These are phyloP conservation scores for Dacryopinax primogenitus DNA, from an alignment of 768 basidiomycete genomes.

Conservation along the genomic window DNA sequence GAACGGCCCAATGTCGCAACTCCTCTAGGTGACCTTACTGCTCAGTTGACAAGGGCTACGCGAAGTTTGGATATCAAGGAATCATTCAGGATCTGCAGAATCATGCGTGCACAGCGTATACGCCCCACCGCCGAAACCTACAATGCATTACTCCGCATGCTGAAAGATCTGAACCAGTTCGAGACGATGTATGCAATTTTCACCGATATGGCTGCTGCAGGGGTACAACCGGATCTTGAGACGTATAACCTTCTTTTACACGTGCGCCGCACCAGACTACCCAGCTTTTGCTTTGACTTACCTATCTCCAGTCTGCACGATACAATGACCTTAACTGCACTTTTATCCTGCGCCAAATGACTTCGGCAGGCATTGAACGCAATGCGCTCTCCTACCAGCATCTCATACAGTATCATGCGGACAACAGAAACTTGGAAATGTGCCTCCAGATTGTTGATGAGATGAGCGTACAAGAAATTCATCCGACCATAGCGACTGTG, in stretches of 20 bases:
- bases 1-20: background rate
- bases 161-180: constrained; percentile 33
- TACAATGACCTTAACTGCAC: constrained; percentile 24
- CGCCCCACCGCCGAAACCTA: constrained; percentile 46
- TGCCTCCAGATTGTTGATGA: constrained; percentile 48
- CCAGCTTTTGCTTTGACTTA: constrained; percentile 25
- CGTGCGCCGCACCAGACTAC: constrained; percentile 33
- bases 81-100: constrained; percentile 35
- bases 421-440: constrained; percentile 47
- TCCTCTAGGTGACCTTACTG: background rate
- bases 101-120: constrained; percentile 47
- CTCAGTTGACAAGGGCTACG: constrained; percentile 19
- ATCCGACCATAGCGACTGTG: constrained; percentile 38
- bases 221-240: constrained; percentile 37
- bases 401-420: constrained; percentile 38
- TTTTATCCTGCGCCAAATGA: constrained; percentile 44
- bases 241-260: constrained; percentile 49
- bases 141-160: constrained; percentile 41
- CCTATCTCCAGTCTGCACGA: constrained; percentile 24
- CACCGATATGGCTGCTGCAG: constrained; percentile 50
- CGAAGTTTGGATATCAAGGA: constrained; percentile 29
- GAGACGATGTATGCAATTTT: constrained; percentile 51
- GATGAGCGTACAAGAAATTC: constrained; percentile 41
- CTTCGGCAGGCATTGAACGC: constrained; percentile 36
- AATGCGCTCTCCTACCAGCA: constrained; percentile 41